Evolutionary conservation across 1,284 basidiomycete species (phyloP).

Genomic region (Stygiomarasmius scandens): DNA sequence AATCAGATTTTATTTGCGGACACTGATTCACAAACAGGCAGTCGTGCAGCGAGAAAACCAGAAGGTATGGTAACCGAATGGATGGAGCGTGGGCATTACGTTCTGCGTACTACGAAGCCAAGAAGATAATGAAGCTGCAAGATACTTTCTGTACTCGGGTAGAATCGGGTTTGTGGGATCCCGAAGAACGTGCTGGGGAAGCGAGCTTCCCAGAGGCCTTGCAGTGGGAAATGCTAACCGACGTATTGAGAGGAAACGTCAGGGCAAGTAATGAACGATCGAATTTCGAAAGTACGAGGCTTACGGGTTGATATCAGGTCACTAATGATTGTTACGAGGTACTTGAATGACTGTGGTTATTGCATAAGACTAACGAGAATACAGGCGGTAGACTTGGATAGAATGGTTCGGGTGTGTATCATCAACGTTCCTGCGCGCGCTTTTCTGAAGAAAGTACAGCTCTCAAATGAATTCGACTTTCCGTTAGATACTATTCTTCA

Average conservation of each 20-base stretch:
- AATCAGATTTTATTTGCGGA: not conserved
- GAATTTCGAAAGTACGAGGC: not conserved
- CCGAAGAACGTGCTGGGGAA: conserved; percentile 37
- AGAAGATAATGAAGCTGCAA: conserved; percentile 70
- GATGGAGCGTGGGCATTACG: conserved; percentile 67
- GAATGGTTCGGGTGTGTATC: conserved; percentile 61
- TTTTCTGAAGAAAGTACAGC: conserved; percentile 35
- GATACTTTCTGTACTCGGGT: conserved; percentile 70
- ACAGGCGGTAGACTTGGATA: conserved; percentile 80
- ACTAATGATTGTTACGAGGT: conserved; percentile 63
- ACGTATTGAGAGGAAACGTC: conserved; percentile 79
- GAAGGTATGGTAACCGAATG: conserved; percentile 53
- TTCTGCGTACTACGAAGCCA: conserved; percentile 66
- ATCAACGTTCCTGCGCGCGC: not conserved
- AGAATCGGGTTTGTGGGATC: conserved; percentile 61
- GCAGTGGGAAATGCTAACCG: conserved; percentile 80
- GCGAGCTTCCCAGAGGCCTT: conserved; percentile 69
- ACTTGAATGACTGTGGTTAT: not conserved
- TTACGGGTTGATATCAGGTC: conserved; percentile 36
- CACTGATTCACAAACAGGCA: conserved; percentile 42
- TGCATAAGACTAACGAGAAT: not conserved
- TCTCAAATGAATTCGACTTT: conserved; percentile 79
- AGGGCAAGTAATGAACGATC: conserved; percentile 48
- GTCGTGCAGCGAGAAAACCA: conserved; percentile 59
- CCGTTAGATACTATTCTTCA: conserved; percentile 73